Conservation (phyloP, 2,329 filamentous ascomycete species). For the Colletotrichum sp. region DNA sequence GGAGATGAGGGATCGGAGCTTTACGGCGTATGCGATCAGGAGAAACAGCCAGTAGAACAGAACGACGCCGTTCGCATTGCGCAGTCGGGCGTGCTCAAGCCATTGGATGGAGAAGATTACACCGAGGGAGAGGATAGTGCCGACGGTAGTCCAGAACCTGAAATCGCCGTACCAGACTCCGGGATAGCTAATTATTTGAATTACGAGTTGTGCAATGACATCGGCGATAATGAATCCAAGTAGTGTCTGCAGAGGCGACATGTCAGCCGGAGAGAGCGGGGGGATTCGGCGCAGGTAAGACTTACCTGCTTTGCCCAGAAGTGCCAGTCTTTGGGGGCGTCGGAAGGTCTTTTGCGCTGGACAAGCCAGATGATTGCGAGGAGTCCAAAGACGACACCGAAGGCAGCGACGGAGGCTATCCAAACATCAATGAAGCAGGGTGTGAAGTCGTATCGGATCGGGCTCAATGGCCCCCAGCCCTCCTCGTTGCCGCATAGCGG, state of each 20-base stretch:
- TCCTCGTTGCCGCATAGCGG: slow-evolving; percentile 87
- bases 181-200: slow-evolving; percentile 75
- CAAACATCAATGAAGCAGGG: slow-evolving; percentile 96
- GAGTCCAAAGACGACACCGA: slow-evolving; percentile 78
- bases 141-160: slow-evolving; percentile 79
- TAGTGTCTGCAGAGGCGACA: slow-evolving; percentile 45
- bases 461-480: slow-evolving; percentile 94
- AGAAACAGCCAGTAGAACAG: slow-evolving; percentile 93
- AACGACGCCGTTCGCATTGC: slow-evolving; percentile 85
- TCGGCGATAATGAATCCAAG: slow-evolving; percentile 71
- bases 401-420: slow-evolving; percentile 77
- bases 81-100: slow-evolving; percentile 80
- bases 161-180: slow-evolving; percentile 80
- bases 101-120: slow-evolving; percentile 84
- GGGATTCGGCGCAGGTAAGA: neutral
- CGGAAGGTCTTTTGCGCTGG: slow-evolving; percentile 67
- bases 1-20: slow-evolving; percentile 83
- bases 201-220: slow-evolving; percentile 71
- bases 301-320: slow-evolving; percentile 91
- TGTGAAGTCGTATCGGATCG: slow-evolving; percentile 88
- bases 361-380: slow-evolving; percentile 82
- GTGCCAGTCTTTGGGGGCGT: slow-evolving; percentile 83
- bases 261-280: slow-evolving; percentile 3
- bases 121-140: slow-evolving; percentile 73
- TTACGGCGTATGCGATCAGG: slow-evolving; percentile 77